Conservation (phyloP, 768 basidiomycete genomes). For the Boletellus sp. region DNA sequence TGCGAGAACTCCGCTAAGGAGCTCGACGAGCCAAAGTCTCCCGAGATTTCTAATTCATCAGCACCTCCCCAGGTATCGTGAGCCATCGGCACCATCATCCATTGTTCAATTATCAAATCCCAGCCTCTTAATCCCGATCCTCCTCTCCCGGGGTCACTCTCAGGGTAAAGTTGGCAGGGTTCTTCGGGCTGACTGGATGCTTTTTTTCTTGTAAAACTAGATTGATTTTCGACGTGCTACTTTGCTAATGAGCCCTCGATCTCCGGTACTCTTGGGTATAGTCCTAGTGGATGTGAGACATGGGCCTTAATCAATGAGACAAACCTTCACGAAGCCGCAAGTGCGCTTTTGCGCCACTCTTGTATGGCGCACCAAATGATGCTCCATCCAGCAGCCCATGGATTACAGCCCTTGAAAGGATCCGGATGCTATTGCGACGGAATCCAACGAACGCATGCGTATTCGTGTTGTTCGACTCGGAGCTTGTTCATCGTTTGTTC, state of each 20-base stretch:
- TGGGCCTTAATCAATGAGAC: slow-evolving; percentile 85
- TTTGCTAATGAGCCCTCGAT: slow-evolving; percentile 35
- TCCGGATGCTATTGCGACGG: slow-evolving; percentile 75
- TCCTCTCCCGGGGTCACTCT: too few relatives aligned
- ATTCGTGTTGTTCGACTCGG: slow-evolving; percentile 71
- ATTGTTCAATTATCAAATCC: neutral
- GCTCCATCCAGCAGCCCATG: slow-evolving; percentile 35
- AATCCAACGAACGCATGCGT: slow-evolving; percentile 82
- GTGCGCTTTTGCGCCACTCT: slow-evolving; percentile 26
- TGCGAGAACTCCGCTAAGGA: neutral
- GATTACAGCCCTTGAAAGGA: too few relatives aligned
- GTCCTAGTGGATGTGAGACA: slow-evolving; percentile 86
- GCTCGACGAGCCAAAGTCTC: neutral
- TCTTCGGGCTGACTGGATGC: slow-evolving; percentile 34
- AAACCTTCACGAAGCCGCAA: slow-evolving; percentile 86
- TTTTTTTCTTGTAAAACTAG: slow-evolving; percentile 37
- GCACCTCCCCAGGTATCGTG: slow-evolving; percentile 2
- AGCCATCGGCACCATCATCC: neutral
- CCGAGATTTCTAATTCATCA: neutral
- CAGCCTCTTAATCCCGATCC: slow-evolving; percentile 20
- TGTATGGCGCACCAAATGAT: neutral
- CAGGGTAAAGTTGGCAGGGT: too few relatives aligned
- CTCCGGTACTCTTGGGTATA: slow-evolving; percentile 78
- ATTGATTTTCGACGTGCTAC: slow-evolving; percentile 1
- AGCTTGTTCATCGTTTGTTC: neutral